A percentile compares a stretch with the other conserved stretches of the same genome.
These are phyloP conservation scores for Claviceps africana DNA, from an alignment of 2,329 filamentous ascomycete species.

Conservation along the genomic window DNA sequence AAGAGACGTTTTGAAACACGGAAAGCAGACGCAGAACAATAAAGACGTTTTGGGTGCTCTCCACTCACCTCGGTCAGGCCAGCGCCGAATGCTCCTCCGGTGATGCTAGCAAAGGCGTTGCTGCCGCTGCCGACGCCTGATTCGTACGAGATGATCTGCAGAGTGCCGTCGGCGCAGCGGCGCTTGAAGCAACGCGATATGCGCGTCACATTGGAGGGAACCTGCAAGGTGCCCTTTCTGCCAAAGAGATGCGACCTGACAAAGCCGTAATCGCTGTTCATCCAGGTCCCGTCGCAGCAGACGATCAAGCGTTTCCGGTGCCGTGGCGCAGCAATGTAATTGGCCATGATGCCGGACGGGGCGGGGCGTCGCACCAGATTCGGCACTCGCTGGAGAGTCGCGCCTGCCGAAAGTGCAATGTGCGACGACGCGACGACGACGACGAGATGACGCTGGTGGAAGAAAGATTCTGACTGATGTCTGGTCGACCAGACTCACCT, in stretches of 20 bases:
- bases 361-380: too few species aligned
- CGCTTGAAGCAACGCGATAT: constrained; percentile 43
- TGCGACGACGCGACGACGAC: too few species aligned
- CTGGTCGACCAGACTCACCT: too few species aligned
- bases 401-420: neutral
- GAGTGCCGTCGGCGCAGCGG: constrained; percentile 33
- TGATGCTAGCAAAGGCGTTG: constrained; percentile 33
- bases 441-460: neutral
- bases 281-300: constrained; percentile 41
- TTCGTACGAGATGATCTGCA: constrained; percentile 48
- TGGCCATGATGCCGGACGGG: neutral
- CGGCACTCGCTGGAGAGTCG: too few species aligned
- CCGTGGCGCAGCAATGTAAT: neutral
- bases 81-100: constrained; percentile 40
- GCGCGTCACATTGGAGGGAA: constrained; percentile 47
- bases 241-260: constrained; percentile 24
- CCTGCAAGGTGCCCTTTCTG: constrained; percentile 27
- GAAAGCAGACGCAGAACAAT: too few species aligned
- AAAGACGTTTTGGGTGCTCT: too few species aligned
- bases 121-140: constrained; percentile 44
- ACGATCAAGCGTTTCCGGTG: constrained; percentile 33
- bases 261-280: constrained; percentile 37
- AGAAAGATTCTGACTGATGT: neutral
- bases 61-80: constrained; percentile 36
- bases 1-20: too few species aligned